A percentile compares a stretch with the other conserved stretches of the same genome.
Evolutionary conservation across 495 filamentous ascomycete genomes (phyloP).

Genomic region (Penicillium angulare): DNA sequence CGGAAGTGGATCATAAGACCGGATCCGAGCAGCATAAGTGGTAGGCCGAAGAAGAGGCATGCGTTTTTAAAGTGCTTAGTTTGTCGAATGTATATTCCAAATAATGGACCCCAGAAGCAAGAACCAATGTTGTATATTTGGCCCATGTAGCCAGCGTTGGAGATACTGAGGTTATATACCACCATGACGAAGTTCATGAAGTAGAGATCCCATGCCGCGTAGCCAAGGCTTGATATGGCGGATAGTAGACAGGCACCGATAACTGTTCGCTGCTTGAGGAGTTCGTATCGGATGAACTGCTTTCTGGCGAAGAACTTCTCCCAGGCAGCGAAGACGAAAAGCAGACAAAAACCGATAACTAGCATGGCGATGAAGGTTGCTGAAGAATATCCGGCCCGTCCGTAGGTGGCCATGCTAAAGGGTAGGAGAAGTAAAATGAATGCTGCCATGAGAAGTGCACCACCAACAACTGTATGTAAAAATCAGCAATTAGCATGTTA

Average conservation of each 20-base stretch:
- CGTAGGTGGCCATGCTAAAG: conserved; percentile 50
- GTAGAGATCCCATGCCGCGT: conserved; percentile 54
- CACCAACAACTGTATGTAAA: conserved; percentile 41
- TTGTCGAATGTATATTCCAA: conserved; percentile 53
- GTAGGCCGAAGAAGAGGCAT: conserved; percentile 52
- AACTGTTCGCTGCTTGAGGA: conserved; percentile 63
- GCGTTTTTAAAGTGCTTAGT: conserved; percentile 54
- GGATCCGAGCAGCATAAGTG: conserved; percentile 54
- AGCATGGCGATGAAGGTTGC: conserved; percentile 55
- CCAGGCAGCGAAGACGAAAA: conserved; percentile 55
- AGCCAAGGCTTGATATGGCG: conserved; percentile 55
- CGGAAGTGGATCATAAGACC: conserved; percentile 70
- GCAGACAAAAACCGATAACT: conserved; percentile 52
- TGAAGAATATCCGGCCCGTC: conserved; percentile 47
- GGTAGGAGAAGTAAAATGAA: conserved; percentile 61
- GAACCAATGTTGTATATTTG: conserved; percentile 37
- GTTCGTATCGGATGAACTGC: conserved; percentile 56
- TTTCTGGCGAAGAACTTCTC: conserved; percentile 54
- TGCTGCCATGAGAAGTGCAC: conserved; percentile 55
- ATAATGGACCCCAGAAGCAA: conserved; percentile 42
- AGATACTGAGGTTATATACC: conserved; percentile 57
- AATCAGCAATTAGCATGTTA: too few relatives aligned
- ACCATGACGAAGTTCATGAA: conserved; percentile 69
- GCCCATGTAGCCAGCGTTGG: conserved; percentile 54
- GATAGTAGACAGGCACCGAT: conserved; percentile 59